A percentile compares a stretch with the other conserved stretches of the same genome.
These are phyloP conservation scores for Cladosporium austrohemisphaericum DNA, from an alignment of 2,329 filamentous ascomycete genomes.

Conservation along the genomic window DNA sequence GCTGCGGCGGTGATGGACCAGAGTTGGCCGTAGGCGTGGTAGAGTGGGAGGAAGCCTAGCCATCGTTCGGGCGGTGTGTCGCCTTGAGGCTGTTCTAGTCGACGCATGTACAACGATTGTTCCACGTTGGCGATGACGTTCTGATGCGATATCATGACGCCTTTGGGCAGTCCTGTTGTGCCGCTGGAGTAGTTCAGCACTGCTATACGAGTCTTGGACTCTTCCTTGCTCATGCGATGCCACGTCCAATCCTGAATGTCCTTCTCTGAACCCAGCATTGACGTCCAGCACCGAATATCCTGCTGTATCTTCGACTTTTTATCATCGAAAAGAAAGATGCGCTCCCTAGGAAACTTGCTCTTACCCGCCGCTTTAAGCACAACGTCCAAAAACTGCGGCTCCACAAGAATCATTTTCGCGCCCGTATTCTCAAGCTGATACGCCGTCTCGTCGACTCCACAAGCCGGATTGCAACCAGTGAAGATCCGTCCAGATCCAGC, in stretches of 20 bases:
- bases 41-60: constrained; percentile 35
- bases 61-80: constrained; percentile 28
- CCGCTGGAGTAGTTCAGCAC: constrained; percentile 87
- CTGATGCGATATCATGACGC: constrained; percentile 77
- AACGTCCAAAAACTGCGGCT: constrained; percentile 60
- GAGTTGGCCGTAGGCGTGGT: constrained; percentile 36
- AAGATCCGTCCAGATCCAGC: constrained; percentile 53
- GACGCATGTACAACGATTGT: constrained; percentile 39
- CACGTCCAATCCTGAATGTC: constrained; percentile 60
- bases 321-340: constrained; percentile 74
- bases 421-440: constrained; percentile 78
- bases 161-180: constrained; percentile 88
- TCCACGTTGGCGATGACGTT: constrained; percentile 73
- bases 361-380: constrained; percentile 65
- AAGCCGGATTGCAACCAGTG: constrained; percentile 70
- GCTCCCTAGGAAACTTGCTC: constrained; percentile 66
- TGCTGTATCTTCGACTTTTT: constrained; percentile 32
- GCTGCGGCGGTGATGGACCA: constrained; percentile 36
- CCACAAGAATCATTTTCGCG: constrained; percentile 72
- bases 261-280: constrained; percentile 49
- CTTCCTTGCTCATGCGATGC: constrained; percentile 59
- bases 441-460: constrained; percentile 77
- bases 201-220: constrained; percentile 68
- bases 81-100: constrained; percentile 28
- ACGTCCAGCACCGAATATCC: constrained; percentile 43